Evolutionary conservation across 2,329 filamentous ascomycete genomes (phyloP), one percentile per base, ranked within the genome.

Genomic region (Aspergillus floridensis): DNA sequence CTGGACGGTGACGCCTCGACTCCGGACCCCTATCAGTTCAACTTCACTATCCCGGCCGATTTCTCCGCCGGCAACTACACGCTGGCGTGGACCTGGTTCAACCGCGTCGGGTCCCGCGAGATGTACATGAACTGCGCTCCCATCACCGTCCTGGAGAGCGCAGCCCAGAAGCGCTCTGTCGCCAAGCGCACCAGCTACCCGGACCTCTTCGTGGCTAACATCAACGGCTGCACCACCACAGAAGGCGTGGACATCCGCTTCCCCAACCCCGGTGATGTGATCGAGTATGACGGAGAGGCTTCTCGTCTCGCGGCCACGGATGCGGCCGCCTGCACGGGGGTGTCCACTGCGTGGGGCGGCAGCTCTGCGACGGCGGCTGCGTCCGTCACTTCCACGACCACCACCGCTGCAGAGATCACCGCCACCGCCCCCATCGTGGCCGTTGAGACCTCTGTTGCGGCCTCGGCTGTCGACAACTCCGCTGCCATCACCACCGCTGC

Each of bases 101-200:
- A 98, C 77, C 89, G 89, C 60, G 71, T 96, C 10, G 95, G 95
- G 2, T 96, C 96, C 79, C 88, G 93, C 1, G 95, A 98, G 73
- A 92, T 96, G 83, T 97, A 98, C 83, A 96, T 96, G 92, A 96
- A 96, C 83, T 99, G 93, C 68, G 91, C 89, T 0, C 86, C 91
- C 0, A 75, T 96, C 52, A 83, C 81, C 0, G 81, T 98, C 24
- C 85, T 84, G 0, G 78, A 75, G 3, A 77, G 78, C 22, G 74
- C 78, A 1, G 72, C 75, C 56, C 38, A 44, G 38, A 84, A 86
- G 70, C 72, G 79, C 11, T 64, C 66, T 16, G 52, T 52, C 8
- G 70, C 69, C 61, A 67, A 71, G 56, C 64, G 63, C 35, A 63
- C 66, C 46, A 74, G 77, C 0, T 87, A 96, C 12, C 91, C 92